Base-by-base conservation (phyloP, 1,284 basidiomycete genomes). In the Marasmius fiardii region DNA sequence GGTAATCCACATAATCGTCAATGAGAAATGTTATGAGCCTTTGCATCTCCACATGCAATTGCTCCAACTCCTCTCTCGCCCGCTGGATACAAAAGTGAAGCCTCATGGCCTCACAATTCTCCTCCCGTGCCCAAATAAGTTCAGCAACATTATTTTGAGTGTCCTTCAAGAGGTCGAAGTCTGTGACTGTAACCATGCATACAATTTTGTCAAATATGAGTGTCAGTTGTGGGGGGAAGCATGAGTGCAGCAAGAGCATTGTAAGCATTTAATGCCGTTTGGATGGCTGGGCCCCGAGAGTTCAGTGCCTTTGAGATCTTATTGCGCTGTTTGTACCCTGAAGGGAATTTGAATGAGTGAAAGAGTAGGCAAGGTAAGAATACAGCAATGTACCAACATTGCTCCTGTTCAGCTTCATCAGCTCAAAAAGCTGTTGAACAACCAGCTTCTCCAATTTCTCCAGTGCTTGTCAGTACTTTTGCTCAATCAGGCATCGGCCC, bases 371-470 rank as follows among this genome's bases (percentile, higher is more conserved):
- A n/a, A 24, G 14, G 23, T 5, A 23, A 43, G 16, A 12, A 8
- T 12, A n/a, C n/a, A n/a, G 24, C 3, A 31, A 44, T 26, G 12
- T 12, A 44, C 41, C 18, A 12, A 43, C 39, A 14, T 20, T 26
- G n/a, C 47, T 49, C 24, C 7, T 49, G 20, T 49, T 33, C n/a
- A 49, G 14, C 18, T 49, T 49, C 1, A 26, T 49, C 11, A 68
- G 49, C 58, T 68, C 65, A 43, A 68, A 62, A 24, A 68, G 55
- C 5, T 59, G 59, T 43, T 61, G 61, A 0, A 66, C 58, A 3
- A 67, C 61, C 2, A 68, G 53, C 4, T 56, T 44, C 37, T 68
- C 60, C 0, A 68, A 58, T 4, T 56, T 43, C 39, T 61, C 63
- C 16, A 66, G 39, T 1, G 64, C 63, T 1, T 34, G 41, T 2